A percentile compares a stretch with the other conserved stretches of the same genome.
These are phyloP conservation scores for Pseudonitzschia pungens DNA, from an alignment of 108 stramenopile species.

Conservation along the genomic window DNA sequence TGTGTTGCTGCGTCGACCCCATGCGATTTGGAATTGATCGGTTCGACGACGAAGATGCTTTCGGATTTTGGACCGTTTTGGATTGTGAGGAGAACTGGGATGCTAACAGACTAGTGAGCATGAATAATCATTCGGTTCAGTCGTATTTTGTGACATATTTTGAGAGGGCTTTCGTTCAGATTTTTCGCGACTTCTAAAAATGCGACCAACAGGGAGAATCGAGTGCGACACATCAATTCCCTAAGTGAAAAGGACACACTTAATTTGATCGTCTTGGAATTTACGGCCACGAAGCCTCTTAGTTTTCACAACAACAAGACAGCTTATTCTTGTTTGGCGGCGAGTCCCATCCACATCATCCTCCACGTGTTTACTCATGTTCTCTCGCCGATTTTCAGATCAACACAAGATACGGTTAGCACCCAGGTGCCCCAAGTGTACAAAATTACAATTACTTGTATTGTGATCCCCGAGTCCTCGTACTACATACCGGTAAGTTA, in stretches of 20 bases:
- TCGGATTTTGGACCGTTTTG: neutral
- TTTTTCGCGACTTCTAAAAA: neutral
- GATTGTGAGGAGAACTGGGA: neutral
- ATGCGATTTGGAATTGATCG: neutral
- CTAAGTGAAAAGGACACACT: neutral
- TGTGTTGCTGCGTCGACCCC: neutral
- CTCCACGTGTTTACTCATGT: neutral
- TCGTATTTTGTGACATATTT: neutral
- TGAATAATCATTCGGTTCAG: neutral
- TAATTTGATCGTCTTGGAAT: neutral
- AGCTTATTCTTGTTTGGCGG: constrained; percentile 1
- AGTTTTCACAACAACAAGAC: neutral
- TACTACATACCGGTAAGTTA: too few relatives aligned
- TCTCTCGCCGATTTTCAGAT: neutral
- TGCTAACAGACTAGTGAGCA: too few relatives aligned
- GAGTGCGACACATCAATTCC: neutral
- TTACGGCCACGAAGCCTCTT: neutral
- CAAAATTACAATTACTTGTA: too few relatives aligned
- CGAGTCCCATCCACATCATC: neutral
- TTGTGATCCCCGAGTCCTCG: too few relatives aligned
- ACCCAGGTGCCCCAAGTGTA: too few relatives aligned
- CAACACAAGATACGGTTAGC: neutral
- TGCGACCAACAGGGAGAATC: neutral
- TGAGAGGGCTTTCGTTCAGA: neutral
- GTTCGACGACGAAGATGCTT: neutral